Percentiles rank a stretch among this genome's conserved stretches.
Conservation (phyloP, 2,329 filamentous ascomycete species). For the Didymella glomerata region DNA sequence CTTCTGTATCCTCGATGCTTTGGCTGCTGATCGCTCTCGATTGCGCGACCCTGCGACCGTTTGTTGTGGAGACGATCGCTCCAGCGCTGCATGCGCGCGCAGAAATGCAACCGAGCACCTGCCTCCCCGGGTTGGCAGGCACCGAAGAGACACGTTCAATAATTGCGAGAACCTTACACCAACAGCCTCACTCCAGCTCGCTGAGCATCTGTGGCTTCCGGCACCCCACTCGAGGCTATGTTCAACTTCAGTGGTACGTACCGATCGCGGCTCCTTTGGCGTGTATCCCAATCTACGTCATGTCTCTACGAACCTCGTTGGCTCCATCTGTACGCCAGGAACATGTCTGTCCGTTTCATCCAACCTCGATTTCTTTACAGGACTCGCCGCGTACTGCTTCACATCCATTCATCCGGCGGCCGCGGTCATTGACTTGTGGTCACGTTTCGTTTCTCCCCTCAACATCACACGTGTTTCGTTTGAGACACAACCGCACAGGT, state of each 20-base stretch:
- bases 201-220: not conserved
- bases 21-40: conserved; percentile 10
- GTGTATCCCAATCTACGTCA: conserved; percentile 16
- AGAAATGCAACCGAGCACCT: conserved; percentile 23
- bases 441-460: conserved; percentile 25
- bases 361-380: not conserved
- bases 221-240: conserved; percentile 32
- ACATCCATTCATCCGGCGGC: conserved; percentile 10
- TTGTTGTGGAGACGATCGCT: conserved; percentile 19
- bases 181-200: conserved; percentile 6
- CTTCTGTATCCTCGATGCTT: not conserved
- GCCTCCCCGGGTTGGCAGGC: conserved; percentile 13
- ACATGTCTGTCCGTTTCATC: not conserved
- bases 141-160: conserved; percentile 20
- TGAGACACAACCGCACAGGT: conserved; percentile 35
- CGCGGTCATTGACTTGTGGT: conserved; percentile 28
- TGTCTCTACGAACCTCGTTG: conserved; percentile 4
- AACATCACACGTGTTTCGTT: conserved; percentile 43
- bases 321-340: not conserved
- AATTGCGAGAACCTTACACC: conserved; percentile 10
- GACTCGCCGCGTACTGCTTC: not conserved
- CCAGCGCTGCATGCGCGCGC: conserved; percentile 17
- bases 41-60: conserved; percentile 7
- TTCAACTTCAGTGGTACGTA: conserved; percentile 52
- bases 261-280: conserved; percentile 5